Conservation (phyloP, 169 alveolate genomes). For the Plasmodium berghei region DNA sequence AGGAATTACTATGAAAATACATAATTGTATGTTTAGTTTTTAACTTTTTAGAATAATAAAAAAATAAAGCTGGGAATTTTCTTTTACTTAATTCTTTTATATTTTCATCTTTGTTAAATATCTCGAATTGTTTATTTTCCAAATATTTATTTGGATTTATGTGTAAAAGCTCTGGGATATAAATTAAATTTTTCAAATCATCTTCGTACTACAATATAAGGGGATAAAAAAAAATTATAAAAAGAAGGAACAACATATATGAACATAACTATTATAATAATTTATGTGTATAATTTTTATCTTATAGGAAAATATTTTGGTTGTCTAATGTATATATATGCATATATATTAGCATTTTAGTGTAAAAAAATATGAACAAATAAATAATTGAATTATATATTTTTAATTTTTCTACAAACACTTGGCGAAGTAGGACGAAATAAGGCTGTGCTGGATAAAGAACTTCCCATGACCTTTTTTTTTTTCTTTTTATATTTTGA, state of each 20-base stretch:
- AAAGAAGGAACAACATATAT: not conserved
- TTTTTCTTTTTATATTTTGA: constrained; percentile 5
- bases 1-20: constrained; percentile 84
- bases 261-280: too few species aligned
- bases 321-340: too few species aligned
- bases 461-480: constrained; percentile 27
- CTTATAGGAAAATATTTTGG: too few species aligned
- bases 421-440: constrained; percentile 75
- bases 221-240: constrained; percentile 4
- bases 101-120: constrained; percentile 68
- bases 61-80: constrained; percentile 64
- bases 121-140: constrained; percentile 45
- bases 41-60: constrained; percentile 23
- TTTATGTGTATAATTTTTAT: too few species aligned
- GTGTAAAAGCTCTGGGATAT: constrained; percentile 56
- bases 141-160: constrained; percentile 43
- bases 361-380: too few species aligned
- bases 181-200: constrained; percentile 35
- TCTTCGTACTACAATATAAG: constrained; percentile 39
- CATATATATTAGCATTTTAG: too few species aligned
- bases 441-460: constrained; percentile 56
- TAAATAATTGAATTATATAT: not conserved
- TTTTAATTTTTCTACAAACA: constrained; percentile 25
- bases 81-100: constrained; percentile 47
- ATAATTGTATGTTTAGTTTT: constrained; percentile 55